A percentile compares a stretch with the other conserved stretches of the same genome.
phyloP scores from a whole-genome alignment of 2,329 filamentous ascomycete genomes.

The Trichoderma sp. region DNA sequence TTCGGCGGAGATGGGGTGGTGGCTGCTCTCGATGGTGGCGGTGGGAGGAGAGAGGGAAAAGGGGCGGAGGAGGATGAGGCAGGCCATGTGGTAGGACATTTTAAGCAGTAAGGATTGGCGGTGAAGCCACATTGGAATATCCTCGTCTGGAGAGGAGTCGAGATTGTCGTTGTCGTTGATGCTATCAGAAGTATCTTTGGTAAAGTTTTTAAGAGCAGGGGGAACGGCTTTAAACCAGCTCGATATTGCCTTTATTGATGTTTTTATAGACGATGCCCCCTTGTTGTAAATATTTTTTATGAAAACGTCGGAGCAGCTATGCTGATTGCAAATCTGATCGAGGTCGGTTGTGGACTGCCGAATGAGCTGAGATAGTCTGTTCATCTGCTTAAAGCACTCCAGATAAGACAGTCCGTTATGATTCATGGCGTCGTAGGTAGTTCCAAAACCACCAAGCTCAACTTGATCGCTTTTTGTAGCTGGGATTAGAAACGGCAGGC shows the following conservation, averaged over 20 bases:
- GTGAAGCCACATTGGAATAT: neutral
- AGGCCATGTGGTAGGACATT: neutral
- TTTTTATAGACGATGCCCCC: neutral
- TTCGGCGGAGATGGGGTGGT: neutral
- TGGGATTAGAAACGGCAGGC: neutral
- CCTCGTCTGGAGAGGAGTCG: neutral
- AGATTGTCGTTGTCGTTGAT: neutral
- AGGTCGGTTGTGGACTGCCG: neutral
- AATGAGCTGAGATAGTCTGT: neutral
- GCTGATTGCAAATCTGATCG: neutral
- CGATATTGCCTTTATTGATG: neutral
- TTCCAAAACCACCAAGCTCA: neutral
- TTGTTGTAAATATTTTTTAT: neutral
- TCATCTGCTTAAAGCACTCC: neutral
- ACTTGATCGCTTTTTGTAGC: neutral
- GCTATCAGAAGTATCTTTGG: neutral
- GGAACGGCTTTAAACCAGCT: neutral
- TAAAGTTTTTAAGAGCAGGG: neutral
- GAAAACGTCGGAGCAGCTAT: neutral
- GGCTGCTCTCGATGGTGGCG: neutral
- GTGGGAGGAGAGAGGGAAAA: neutral
- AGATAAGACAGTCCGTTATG: neutral
- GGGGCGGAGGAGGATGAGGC: neutral
- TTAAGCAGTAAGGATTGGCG: neutral
- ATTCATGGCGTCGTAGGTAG: neutral